Evolutionary conservation across 2,329 filamentous ascomycete genomes (phyloP), one percentile per base, ranked within the genome.

Genomic region (Nothopassalora personata): DNA sequence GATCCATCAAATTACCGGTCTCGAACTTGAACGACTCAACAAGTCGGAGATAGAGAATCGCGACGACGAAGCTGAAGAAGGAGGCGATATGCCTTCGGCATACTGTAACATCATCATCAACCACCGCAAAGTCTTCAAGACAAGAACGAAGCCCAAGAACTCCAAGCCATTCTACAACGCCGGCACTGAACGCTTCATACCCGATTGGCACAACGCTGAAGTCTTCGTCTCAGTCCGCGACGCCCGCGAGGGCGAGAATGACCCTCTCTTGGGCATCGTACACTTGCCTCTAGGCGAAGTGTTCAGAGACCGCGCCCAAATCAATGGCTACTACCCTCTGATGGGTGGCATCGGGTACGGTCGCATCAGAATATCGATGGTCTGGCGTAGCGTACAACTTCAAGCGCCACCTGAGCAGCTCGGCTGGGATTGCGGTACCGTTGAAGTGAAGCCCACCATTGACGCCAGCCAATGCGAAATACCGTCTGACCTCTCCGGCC

Each of bases 81-180:
- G 81, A 15, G 84, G 87, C 4, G 81, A 85, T 48, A 75, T 90
- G 43, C 88, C 88, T 0, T 87, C 86, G 51, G 80, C 85, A 28
- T 91, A 90, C 70, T 89, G 86, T 70, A 89, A 81, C 33, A 82
- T 91, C 65, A 87, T 90, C 47, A 73, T 91, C 64, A 90, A 91
- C 68, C 87, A 91, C 68, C 81, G 82, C 64, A 90, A 83, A 59
- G 74, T 82, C 11, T 91, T 86, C 75, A 85, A 82, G 66, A 89
- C 88, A 1, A 78, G 88, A 15, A 89, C 88, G 0, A 91, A 91
- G 73, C 88, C 88, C 0, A 89, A 90, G 74, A 90, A 90, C 62
- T 81, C 85, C 0, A 90, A 89, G 66, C 88, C 88, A 0, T 91
- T 90, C 72, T 91, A 88, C 78, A 91, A 91, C 64, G 88, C 88